phyloP scores from a whole-genome alignment of 805 yeast species.

The Blastobotrys peoriensis region DNA sequence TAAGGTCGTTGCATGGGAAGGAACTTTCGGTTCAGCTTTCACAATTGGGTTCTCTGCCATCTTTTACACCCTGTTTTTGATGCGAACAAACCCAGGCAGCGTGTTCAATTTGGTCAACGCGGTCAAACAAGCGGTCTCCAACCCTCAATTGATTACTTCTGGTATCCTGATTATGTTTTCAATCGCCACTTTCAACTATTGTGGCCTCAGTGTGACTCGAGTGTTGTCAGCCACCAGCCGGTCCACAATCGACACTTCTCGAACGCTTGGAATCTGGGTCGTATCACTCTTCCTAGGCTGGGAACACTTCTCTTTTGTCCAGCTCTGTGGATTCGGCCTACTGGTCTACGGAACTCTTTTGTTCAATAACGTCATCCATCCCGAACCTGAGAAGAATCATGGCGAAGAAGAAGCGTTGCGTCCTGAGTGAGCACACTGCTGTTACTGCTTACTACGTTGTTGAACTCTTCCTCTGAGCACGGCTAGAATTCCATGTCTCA shows the following conservation, averaged over 20 bases:
- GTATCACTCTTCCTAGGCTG: constrained; percentile 66
- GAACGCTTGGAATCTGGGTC: constrained; percentile 71
- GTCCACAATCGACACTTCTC: constrained; percentile 70
- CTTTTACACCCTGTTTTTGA: constrained; percentile 31
- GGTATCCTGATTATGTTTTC: constrained; percentile 65
- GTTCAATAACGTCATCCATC: constrained; percentile 57
- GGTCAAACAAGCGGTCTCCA: constrained; percentile 12
- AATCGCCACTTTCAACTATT: constrained; percentile 64
- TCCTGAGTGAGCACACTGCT: no score
- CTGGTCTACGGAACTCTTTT: constrained; percentile 68
- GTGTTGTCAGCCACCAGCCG: constrained; percentile 67
- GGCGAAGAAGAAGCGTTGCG: no score
- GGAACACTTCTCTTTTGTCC: constrained; percentile 62
- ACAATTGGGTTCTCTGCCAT: constrained; percentile 42
- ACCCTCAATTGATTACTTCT: constrained; percentile 36
- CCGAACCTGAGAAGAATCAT: no score
- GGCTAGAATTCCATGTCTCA: no score
- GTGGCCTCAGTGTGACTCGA: constrained; percentile 65
- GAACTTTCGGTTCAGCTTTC: constrained; percentile 53
- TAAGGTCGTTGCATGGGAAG: constrained; percentile 67
- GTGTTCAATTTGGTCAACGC: constrained; percentile 36
- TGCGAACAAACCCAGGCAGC: constrained; percentile 31
- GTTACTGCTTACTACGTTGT: no score
- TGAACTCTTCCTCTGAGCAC: no score
- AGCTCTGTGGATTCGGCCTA: constrained; percentile 55